Evolutionary conservation across 257 asterid genomes (phyloP).

Genomic region (Cordia subcordata): DNA sequence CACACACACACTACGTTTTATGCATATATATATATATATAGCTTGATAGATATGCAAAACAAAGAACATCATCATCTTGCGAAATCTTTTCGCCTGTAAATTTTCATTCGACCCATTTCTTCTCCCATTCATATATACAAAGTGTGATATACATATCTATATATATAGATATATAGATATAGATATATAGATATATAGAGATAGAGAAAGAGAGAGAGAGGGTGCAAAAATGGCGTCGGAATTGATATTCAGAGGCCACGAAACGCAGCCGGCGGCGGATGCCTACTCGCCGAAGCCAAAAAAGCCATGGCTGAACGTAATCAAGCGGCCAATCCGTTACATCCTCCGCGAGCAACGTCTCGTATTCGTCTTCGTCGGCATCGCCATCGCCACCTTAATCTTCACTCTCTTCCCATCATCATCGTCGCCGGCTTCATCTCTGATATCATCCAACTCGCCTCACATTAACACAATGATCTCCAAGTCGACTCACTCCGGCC

Average conservation of each 20-base stretch:
- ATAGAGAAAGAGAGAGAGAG: no score
- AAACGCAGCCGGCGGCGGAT: not conserved
- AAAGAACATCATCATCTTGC: no score
- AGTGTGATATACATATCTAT: no score
- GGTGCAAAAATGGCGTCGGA: not conserved
- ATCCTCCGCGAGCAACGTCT: constrained; percentile 64
- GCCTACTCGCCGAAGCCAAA: constrained; percentile 20
- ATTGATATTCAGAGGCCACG: not conserved
- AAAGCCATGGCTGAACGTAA: constrained; percentile 43
- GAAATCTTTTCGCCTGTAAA: no score
- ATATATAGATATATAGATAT: no score
- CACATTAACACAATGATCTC: not conserved
- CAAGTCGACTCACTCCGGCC: not conserved
- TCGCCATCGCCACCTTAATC: constrained; percentile 31
- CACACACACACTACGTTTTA: no score
- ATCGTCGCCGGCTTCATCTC: not conserved
- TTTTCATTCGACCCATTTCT: no score
- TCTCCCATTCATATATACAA: no score
- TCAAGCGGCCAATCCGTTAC: constrained; percentile 38
- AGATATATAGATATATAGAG: no score
- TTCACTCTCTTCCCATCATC: not conserved
- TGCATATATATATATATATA: no score
- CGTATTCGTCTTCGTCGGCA: constrained; percentile 47
- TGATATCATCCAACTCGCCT: not conserved
- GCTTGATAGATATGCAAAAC: no score